Evolutionary conservation across 163 green algal species (phyloP).

Genomic region (Prototheca wickerhamii): DNA sequence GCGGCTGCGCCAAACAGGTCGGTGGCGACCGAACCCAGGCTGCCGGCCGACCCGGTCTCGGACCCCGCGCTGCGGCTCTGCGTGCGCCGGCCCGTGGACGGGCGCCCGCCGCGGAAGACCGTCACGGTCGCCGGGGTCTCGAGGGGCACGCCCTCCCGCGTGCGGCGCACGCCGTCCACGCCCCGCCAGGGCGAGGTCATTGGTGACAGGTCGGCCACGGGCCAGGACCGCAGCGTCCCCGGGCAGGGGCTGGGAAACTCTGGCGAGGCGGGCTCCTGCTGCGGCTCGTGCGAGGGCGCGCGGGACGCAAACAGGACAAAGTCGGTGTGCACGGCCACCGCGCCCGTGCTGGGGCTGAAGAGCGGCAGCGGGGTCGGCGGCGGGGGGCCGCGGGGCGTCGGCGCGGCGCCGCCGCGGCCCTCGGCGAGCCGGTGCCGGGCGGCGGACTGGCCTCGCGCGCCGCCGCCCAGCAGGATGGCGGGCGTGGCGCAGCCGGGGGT

Average conservation of each 20-base stretch:
- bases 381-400: too few species aligned
- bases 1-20: slow-evolving; percentile 13
- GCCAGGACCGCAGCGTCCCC: background rate
- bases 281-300: too few species aligned
- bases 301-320: too few species aligned
- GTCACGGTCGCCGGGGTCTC: slow-evolving; percentile 21
- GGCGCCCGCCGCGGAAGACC: slow-evolving; percentile 8
- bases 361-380: too few species aligned
- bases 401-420: too few species aligned
- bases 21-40: slow-evolving; percentile 2
- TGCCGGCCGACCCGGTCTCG: background rate
- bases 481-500: background rate
- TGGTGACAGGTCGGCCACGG: background rate
- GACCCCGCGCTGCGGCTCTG: background rate
- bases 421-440: too few species aligned
- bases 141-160: slow-evolving; percentile 9
- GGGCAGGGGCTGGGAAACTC: background rate
- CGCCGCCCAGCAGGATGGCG: background rate
- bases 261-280: slow-evolving; percentile 4
- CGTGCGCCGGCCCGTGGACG: background rate
- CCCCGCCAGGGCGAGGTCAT: background rate
- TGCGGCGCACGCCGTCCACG: slow-evolving; percentile 11
- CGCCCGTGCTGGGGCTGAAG: too few species aligned
- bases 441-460: too few species aligned
- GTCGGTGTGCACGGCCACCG: too few species aligned